Evolutionary conservation across 2,329 filamentous ascomycete genomes (phyloP), one percentile per base, ranked within the genome.

Genomic region (Arthrobotrys sinensis): DNA sequence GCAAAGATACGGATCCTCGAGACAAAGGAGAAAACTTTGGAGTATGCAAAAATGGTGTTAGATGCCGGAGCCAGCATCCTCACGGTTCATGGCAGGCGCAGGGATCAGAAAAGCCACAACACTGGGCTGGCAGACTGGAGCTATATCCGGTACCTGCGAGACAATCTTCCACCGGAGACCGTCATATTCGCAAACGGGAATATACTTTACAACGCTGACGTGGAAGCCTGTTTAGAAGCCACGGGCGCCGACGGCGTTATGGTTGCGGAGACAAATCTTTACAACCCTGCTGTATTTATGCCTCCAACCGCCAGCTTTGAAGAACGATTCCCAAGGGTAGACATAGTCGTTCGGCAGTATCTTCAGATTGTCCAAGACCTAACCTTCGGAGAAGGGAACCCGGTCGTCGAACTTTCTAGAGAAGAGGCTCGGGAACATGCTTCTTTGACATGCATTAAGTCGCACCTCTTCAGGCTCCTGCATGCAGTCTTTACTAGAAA

Each of bases 141-240:
- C n/a, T 89, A 92, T 82, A 91, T 99, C 71, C 89, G 91, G 3
- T 95, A 92, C 82, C 85, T 99, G 80, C 88, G 96, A 60, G 93
- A 97, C 10, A 92, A 91, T 79, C 85, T 99, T 34, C 95, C 95
- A 0, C 86, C 88, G 0, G 94, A 97, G 57, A 96, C 94, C 6
- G 96, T 99, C 24, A 89, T 99, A 1, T 98, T 99, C 83, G 96
- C 96, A 2, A 99, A 99, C 84, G 96, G 96, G 11, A 99, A 99
- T 83, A 91, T 97, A 40, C 86, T 99, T 75, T 91, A 93, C 83
- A 88, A 91, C 75, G 90, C 87, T 0, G 95, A 99, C 83, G 86
- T 99, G 10, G 88, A 91, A 63, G 86, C 86, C 19, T 98, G 95
- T 82, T 86, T 99, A 19, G 89, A 90, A 62, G 93, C 88, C 3